Evolutionary conservation across 306 rosid genomes (phyloP), one percentile per base, ranked within the genome.

Genomic region (Neltuma alba): DNA sequence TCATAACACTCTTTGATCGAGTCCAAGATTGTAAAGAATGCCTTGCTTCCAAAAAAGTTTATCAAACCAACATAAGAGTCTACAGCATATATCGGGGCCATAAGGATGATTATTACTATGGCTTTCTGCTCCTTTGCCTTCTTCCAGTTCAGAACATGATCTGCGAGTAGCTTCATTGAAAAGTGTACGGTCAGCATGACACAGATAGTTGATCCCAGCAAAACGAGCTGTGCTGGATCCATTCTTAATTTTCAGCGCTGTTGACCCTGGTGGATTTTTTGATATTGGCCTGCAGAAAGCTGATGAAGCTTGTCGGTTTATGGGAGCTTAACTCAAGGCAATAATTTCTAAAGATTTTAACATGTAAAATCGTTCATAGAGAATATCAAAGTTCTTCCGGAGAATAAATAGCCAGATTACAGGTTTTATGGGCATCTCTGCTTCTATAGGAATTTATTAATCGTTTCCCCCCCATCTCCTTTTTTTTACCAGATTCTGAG

Each of bases 121-220:
- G 98, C 97, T 79, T 89, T 93, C 80, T 93, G 95, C 83, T 93
- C 98, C 88, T 89, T 93, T 58, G 98, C 92, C 55, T 85, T 93
- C 89, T 86, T 91, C 98, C 97, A 91, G 86, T 87, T 90, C 73
- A 80, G 80, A 79, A 91, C 90, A 89, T 93, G 98, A 18, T 90
- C 92, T 4, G 94, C 80, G 9, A 91, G 79, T 80, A 93, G 82
- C 88, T 91, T 93, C 81, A 90, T 80, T 6, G 98, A 84, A 80
- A 91, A 90, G 84, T 91, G 95, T 89, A 90, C 83, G 14, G 97
- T 23, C 28, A 89, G 81, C 95, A 91, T 84, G 75, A 81, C 90
- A 76, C 92, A 87, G 34, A 77, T 75, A 54, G 88, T 91, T 31
- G 97, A 91, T 79, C 93, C 98, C 69, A 86, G 52, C 74, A 82